Evolutionary conservation across 2,329 filamentous ascomycete genomes (phyloP).

Genomic region (Ambrosiella cleistominuta): DNA sequence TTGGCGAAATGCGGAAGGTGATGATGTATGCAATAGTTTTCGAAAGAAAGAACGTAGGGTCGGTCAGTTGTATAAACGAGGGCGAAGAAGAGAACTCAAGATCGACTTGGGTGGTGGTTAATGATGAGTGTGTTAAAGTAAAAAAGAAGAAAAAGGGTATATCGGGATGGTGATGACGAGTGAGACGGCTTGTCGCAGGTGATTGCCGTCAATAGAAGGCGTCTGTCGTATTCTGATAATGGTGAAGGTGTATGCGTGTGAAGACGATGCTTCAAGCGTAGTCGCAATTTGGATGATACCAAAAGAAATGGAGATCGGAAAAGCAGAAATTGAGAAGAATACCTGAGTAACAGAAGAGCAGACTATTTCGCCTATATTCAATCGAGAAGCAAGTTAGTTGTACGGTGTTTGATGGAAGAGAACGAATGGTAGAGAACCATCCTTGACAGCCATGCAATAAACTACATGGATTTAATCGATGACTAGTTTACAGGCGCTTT

Average conservation of each 20-base stretch:
- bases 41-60: constrained; percentile 6
- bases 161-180: neutral
- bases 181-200: neutral
- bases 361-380: constrained; percentile 7
- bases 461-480: neutral
- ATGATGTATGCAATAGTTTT: neutral
- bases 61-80: constrained; percentile 1
- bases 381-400: neutral
- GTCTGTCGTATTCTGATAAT: neutral
- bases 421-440: neutral
- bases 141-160: neutral
- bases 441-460: neutral
- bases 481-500: neutral
- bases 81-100: neutral
- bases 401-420: neutral
- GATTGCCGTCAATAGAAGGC: no score
- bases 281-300: neutral
- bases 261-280: neutral
- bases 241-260: neutral
- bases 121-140: neutral
- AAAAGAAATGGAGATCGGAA: neutral
- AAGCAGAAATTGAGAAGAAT: neutral
- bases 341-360: neutral
- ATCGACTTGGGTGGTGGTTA: neutral
- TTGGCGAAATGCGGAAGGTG: neutral